These are phyloP conservation scores for Pseudevernia furfuracea DNA, from an alignment of 495 filamentous ascomycete species.

Conservation along the genomic window DNA sequence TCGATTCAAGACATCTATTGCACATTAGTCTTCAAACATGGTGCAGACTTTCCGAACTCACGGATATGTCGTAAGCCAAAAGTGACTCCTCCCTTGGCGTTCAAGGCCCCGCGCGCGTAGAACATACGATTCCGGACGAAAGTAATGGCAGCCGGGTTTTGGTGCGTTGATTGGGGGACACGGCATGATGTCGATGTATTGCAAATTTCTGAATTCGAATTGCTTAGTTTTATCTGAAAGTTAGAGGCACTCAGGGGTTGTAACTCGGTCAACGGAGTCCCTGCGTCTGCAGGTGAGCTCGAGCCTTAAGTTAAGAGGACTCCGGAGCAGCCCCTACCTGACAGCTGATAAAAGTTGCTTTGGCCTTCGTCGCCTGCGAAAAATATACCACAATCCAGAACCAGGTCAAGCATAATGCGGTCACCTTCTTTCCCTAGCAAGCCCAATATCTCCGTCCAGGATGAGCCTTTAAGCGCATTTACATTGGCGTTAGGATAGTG, in stretches of 20 bases:
- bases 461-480: slow-evolving; percentile 53
- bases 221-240: neutral
- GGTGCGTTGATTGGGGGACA: neutral
- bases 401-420: slow-evolving; percentile 68
- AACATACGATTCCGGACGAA: slow-evolving; percentile 83
- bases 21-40: slow-evolving; percentile 13
- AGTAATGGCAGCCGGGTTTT: slow-evolving; percentile 51
- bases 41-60: slow-evolving; percentile 40
- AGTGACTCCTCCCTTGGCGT: slow-evolving; percentile 54
- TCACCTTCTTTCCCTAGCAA: slow-evolving; percentile 73
- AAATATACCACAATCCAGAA: slow-evolving; percentile 77
- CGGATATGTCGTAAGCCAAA: slow-evolving; percentile 76
- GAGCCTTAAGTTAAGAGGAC: neutral
- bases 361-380: slow-evolving; percentile 47
- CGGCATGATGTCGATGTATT: neutral
- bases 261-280: slow-evolving; percentile 41
- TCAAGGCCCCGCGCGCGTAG: slow-evolving; percentile 67
- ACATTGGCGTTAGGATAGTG: slow-evolving; percentile 64
- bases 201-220: neutral
- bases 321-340: slow-evolving; percentile 46
- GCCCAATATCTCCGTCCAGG: slow-evolving; percentile 65
- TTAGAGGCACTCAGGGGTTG: slow-evolving; percentile 27
- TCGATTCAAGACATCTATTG: slow-evolving; percentile 76
- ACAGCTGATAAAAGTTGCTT: slow-evolving; percentile 68
- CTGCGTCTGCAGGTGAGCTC: slow-evolving; percentile 27